These are phyloP conservation scores for Lenwebbia sp. DNA, from an alignment of 345 rosid species.

Conservation along the genomic window DNA sequence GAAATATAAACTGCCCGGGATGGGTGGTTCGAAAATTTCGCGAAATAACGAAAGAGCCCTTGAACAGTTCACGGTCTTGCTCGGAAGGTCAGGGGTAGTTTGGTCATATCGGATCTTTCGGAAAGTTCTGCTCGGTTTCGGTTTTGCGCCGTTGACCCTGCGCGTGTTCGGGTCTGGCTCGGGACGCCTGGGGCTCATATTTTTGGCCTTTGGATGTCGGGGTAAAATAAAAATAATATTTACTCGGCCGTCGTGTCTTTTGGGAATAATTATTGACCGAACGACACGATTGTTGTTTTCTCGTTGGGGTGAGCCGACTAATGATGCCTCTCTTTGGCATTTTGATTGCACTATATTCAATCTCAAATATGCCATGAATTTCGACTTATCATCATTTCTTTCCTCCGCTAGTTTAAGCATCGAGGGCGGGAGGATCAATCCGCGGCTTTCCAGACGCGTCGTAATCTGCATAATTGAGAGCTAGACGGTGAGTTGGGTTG, in stretches of 20 bases:
- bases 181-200: no score
- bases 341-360: not conserved
- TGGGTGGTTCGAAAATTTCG: not conserved
- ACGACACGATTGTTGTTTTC: not conserved
- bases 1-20: not conserved
- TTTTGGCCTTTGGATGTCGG: no score
- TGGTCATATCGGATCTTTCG: not conserved
- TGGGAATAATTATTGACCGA: not conserved
- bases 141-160: no score
- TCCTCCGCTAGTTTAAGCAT: not conserved
- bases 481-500: no score
- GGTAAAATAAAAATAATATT: no score
- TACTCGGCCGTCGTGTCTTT: not conserved
- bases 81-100: not conserved
- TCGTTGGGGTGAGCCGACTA: not conserved
- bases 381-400: not conserved
- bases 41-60: not conserved
- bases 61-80: not conserved
- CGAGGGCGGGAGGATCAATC: no score
- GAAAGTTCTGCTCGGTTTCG: no score
- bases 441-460: not conserved
- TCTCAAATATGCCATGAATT: not conserved
- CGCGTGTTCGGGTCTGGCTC: no score
- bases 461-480: no score
- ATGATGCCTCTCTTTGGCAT: not conserved